Conservation (phyloP, 805 yeast species). For the Kuraishia ogatae region DNA sequence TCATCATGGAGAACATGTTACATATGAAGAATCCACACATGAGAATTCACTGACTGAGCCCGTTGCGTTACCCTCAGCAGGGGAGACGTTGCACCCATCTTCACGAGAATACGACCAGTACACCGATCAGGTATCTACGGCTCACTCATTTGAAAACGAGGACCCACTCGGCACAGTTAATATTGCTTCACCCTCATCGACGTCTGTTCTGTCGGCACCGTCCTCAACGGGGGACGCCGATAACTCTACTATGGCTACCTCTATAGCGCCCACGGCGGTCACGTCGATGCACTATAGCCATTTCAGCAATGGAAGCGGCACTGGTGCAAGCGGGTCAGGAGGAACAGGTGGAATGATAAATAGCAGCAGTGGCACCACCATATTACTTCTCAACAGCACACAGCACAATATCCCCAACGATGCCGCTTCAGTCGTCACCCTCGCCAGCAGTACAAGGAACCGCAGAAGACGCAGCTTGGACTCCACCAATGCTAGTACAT, state of each 20-base stretch:
- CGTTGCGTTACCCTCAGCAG: background rate
- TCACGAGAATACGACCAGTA: background rate
- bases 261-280: slow-evolving; percentile 31
- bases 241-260: slow-evolving; percentile 42
- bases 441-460: slow-evolving; percentile 24
- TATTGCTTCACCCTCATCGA: slow-evolving; percentile 33
- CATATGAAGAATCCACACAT: background rate
- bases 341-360: background rate
- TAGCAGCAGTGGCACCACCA: background rate
- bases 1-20: too few relatives aligned
- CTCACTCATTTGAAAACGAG: background rate
- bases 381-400: background rate
- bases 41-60: too few relatives aligned
- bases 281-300: slow-evolving; percentile 10
- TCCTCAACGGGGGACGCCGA: slow-evolving; percentile 14
- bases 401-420: slow-evolving; percentile 8
- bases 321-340: background rate
- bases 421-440: slow-evolving; percentile 23
- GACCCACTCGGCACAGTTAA: slow-evolving; percentile 42
- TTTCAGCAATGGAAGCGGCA: background rate
- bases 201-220: slow-evolving; percentile 23
- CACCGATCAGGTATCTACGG: background rate
- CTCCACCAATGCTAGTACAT: slow-evolving; percentile 49
- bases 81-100: background rate
- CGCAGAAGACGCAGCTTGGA: slow-evolving; percentile 26